A percentile compares a stretch with the other conserved stretches of the same genome.
These are phyloP conservation scores for Orobanche coerulescens DNA, from an alignment of 257 asterid species.

Conservation along the genomic window DNA sequence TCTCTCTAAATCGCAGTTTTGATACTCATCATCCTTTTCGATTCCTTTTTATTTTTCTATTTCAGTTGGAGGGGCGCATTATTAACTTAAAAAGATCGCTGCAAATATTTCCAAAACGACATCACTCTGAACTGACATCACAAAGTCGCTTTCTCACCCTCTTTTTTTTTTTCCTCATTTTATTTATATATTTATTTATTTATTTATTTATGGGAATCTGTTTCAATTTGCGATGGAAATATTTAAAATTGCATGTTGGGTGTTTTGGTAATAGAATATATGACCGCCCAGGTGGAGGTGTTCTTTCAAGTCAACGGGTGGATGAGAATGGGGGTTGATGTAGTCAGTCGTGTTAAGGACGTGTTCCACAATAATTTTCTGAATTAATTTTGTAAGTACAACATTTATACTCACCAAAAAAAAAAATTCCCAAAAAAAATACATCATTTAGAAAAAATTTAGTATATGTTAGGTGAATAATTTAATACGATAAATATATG, in stretches of 20 bases:
- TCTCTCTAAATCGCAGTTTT: neutral
- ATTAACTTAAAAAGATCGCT: conserved; percentile 24
- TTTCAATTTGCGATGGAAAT: neutral
- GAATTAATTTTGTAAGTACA: no score
- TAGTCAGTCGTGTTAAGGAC: no score
- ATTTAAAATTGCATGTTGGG: neutral
- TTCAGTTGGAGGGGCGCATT: conserved; percentile 18
- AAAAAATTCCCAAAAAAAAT: no score
- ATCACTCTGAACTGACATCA: conserved; percentile 32
- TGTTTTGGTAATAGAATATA: neutral
- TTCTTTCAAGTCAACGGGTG: conserved; percentile 43
- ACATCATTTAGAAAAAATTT: no score
- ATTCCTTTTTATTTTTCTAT: conserved; percentile 3
- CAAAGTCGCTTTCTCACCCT: conserved; percentile 24
- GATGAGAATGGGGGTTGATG: no score
- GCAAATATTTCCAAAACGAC: conserved; percentile 37
- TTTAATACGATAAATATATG: no score
- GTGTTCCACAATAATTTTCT: no score
- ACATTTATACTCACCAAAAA: no score
- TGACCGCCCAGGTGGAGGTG: conserved; percentile 51
- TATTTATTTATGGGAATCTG: conserved; percentile 26
- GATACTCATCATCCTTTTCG: neutral
- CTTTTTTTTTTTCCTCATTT: neutral
- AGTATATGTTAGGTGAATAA: no score
- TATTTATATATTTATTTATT: no score